Evolutionary conservation across 306 rosid genomes (phyloP).

Genomic region (Trifolium repens): DNA sequence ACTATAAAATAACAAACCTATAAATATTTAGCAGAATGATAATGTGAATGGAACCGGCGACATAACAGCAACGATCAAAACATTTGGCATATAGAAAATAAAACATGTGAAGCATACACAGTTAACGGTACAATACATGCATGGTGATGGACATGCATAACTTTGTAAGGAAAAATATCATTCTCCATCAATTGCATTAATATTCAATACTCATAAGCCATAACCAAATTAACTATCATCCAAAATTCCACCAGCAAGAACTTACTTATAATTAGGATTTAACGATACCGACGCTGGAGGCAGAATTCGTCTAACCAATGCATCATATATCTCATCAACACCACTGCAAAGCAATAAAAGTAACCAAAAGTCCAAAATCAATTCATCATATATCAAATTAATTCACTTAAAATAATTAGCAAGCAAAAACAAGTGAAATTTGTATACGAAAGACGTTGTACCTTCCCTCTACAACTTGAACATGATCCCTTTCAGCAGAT

Average conservation of each 20-base stretch:
- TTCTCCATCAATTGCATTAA: slow-evolving; percentile 12
- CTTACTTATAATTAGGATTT: slow-evolving; percentile 71
- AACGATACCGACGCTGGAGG: slow-evolving; percentile 52
- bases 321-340: slow-evolving; percentile 75
- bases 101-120: background rate
- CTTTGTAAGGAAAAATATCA: slow-evolving; percentile 17
- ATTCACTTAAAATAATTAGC: background rate
- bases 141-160: slow-evolving; percentile 18
- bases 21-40: slow-evolving; percentile 29
- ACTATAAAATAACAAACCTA: slow-evolving; percentile 25
- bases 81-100: slow-evolving; percentile 15
- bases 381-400: background rate
- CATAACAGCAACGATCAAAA: slow-evolving; percentile 7
- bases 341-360: slow-evolving; percentile 48
- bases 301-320: slow-evolving; percentile 71
- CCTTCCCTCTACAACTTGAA: slow-evolving; percentile 72
- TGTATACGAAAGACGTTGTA: slow-evolving; percentile 28
- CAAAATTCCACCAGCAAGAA: slow-evolving; percentile 37
- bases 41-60: background rate
- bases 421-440: slow-evolving; percentile 6
- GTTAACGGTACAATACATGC: slow-evolving; percentile 6
- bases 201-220: slow-evolving; percentile 23
- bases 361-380: slow-evolving; percentile 7
- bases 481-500: slow-evolving; percentile 56
- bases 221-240: slow-evolving; percentile 27